These are phyloP conservation scores for Furculomyces boomerangus DNA, from an alignment of 371 early-diverging fungal species.

Conservation along the genomic window DNA sequence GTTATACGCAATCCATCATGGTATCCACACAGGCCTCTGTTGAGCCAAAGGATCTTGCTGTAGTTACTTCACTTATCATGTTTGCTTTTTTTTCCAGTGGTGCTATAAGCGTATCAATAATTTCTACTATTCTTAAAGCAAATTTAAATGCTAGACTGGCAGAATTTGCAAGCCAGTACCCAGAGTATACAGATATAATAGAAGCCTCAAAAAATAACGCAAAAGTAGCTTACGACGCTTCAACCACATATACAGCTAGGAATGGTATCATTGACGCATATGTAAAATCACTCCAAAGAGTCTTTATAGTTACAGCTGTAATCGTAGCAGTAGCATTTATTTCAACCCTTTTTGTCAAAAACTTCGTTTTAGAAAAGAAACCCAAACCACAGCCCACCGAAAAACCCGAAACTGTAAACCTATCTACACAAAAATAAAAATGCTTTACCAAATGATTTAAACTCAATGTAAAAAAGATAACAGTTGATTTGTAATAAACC, in stretches of 20 bases:
- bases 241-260: constrained; percentile 19
- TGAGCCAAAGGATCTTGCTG: constrained; percentile 31
- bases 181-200: constrained; percentile 8
- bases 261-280: constrained; percentile 31
- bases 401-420: too few species aligned
- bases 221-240: constrained; percentile 12
- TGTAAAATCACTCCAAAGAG: constrained; percentile 30
- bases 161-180: constrained; percentile 4
- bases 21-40: constrained; percentile 37
- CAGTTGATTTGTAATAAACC: too few species aligned
- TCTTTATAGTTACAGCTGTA: constrained; percentile 36
- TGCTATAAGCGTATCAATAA: constrained; percentile 34
- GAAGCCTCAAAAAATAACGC: constrained; percentile 11
- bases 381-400: too few species aligned
- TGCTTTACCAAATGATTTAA: too few species aligned
- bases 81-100: constrained; percentile 39
- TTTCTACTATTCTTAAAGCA: constrained; percentile 33
- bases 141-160: constrained; percentile 8
- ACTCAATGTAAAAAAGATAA: too few species aligned
- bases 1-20: constrained; percentile 31
- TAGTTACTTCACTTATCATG: constrained; percentile 34
- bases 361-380: constrained; percentile 3
- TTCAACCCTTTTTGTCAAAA: constrained; percentile 25
- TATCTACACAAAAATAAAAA: too few species aligned
- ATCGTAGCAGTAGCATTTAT: constrained; percentile 34